Conservation (phyloP, 139 green algal genomes). For the Chlorella vulgaris region DNA sequence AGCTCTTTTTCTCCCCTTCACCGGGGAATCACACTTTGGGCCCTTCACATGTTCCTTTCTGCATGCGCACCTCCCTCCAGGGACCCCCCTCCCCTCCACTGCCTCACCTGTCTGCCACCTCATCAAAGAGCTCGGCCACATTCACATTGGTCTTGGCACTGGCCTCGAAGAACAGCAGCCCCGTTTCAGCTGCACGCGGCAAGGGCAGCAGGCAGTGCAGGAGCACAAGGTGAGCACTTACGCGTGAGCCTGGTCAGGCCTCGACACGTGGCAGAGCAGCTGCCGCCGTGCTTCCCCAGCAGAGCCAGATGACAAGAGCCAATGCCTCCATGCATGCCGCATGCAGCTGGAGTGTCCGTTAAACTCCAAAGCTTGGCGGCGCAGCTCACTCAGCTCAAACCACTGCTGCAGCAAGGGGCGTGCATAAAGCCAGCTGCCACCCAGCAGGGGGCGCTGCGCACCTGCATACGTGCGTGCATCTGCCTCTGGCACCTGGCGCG, state of each 20-base stretch:
- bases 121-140: constrained; percentile 85
- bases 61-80: too few relatives aligned
- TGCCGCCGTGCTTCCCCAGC: too few relatives aligned
- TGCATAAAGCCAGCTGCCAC: background rate
- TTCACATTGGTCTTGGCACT: constrained; percentile 89
- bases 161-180: constrained; percentile 89
- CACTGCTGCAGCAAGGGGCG: background rate
- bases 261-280: too few relatives aligned
- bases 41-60: too few relatives aligned
- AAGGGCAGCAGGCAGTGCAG: background rate
- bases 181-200: constrained; percentile 65
- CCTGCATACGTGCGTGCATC: constrained; percentile 76
- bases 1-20: too few relatives aligned
- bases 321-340: too few relatives aligned
- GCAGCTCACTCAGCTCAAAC: background rate
- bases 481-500: constrained; percentile 54
- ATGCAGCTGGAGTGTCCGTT: too few relatives aligned
- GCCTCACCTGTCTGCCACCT: constrained; percentile 66
- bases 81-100: background rate
- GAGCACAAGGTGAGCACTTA: background rate
- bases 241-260: too few relatives aligned
- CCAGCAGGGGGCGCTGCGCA: background rate
- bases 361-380: too few relatives aligned
- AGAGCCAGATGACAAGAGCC: too few relatives aligned
- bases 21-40: too few relatives aligned